These are phyloP conservation scores for Casuarina equisetifolia DNA, from an alignment of 306 rosid genomes.

Conservation along the genomic window DNA sequence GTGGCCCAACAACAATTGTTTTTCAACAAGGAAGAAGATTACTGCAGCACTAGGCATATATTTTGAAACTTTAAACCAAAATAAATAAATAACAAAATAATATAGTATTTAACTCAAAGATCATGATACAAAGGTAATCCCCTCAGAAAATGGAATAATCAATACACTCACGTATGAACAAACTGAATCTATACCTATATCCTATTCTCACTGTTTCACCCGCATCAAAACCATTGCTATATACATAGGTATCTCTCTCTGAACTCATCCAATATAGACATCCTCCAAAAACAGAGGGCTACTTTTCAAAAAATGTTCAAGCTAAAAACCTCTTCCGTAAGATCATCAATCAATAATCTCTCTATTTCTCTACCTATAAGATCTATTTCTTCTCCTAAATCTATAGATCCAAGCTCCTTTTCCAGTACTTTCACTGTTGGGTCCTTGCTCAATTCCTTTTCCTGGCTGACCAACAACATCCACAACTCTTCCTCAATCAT, in stretches of 20 bases:
- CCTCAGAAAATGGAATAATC: background rate
- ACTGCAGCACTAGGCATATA: background rate
- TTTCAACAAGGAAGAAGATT: too few species aligned
- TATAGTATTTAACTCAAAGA: background rate
- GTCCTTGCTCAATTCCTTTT: constrained; percentile 48
- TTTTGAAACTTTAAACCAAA: background rate
- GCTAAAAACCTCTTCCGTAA: constrained; percentile 56
- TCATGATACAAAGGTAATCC: background rate
- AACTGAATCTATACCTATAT: constrained; percentile 30
- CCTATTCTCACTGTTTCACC: constrained; percentile 33
- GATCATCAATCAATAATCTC: constrained; percentile 59
- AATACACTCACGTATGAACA: constrained; percentile 36
- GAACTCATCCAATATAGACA: constrained; percentile 17
- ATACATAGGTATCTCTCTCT: constrained; percentile 19
- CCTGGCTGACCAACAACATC: constrained; percentile 56
- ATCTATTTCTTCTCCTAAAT: constrained; percentile 61
- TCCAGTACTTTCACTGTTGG: constrained; percentile 37
- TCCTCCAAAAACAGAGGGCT: constrained; percentile 23
- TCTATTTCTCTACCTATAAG: constrained; percentile 61
- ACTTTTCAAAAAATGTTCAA: constrained; percentile 31
- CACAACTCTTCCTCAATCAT: constrained; percentile 74
- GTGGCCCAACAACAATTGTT: too few species aligned
- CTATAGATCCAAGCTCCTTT: constrained; percentile 56
- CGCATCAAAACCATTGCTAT: constrained; percentile 39
- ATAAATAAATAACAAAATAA: background rate